Base-by-base conservation (phyloP, 306 rosid species). In the Ziziphus jujuba region DNA sequence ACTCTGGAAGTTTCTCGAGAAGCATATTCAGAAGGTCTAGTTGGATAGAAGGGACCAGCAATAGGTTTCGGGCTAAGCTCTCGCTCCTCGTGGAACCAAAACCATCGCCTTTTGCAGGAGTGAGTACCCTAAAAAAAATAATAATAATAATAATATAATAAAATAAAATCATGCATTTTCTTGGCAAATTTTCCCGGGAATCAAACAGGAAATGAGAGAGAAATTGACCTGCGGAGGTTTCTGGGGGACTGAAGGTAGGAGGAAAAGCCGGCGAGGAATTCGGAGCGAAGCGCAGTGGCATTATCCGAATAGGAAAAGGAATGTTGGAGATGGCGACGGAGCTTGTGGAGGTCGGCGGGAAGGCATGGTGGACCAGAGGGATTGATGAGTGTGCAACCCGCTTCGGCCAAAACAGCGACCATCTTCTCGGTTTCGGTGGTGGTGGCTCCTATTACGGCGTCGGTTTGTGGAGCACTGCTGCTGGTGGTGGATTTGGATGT, bases 1-100 rank as follows among this genome's bases (percentile, higher is more conserved):
- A 74, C 45, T 74, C 83, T 1, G 83, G 83, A 69, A 79, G 76
- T 52, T 79, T 79, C 76, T 74, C 83, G 22, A 79, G 79, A 15
- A 79, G 83, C 73, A 69, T 40, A 48, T 19, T 35, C 69, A 74
- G 83, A 35, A 79, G 52, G 40, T 79, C 76, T 1, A 73, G 22
- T 21, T 79, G 83, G 48, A 79, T 45, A 16, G 79, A 63, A 0
- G 76, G 79, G 10, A 79, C 79, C 47, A 69, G 76, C 61, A 79
- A 21, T 6, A 79, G 75, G 45, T 79, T 59, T 16, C 79, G 69
- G 38, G 64, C 36, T 45, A 79, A 64, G 65, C 83, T 79, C 65
- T 73, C 76, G 54, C 73, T 75, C 68, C 70, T 66, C 19, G 61
- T 22, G 4, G 73, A 63, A 70, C 65, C 65, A 2, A 66, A 58